phyloP scores from a whole-genome alignment of 225 moss, liverwort and hornwort species.

The Marchantia paleacea region DNA sequence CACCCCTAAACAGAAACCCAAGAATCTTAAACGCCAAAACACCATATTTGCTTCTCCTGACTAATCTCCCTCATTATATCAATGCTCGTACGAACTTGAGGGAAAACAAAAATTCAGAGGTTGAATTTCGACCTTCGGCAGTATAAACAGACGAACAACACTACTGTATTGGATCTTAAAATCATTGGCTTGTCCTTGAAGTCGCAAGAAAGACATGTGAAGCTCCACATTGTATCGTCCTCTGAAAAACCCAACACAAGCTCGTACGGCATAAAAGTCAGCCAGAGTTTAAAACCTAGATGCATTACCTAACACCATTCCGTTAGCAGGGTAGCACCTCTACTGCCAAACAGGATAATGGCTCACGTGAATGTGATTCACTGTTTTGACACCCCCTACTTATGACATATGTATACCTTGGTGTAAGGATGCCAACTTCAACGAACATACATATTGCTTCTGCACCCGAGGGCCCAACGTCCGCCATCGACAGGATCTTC shows the following conservation, averaged over 20 bases:
- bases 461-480: slow-evolving; percentile 79
- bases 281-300: background rate
- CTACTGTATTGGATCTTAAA: slow-evolving; percentile 98
- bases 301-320: background rate
- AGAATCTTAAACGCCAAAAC: background rate
- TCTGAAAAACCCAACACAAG: slow-evolving; percentile 32
- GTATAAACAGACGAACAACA: slow-evolving; percentile 88
- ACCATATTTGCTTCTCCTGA: background rate
- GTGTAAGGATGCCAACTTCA: slow-evolving; percentile 88
- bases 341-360: background rate
- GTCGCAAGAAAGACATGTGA: slow-evolving; percentile 78
- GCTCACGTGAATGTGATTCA: background rate
- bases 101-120: background rate
- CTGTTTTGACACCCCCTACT: background rate
- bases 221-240: slow-evolving; percentile 97
- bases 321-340: background rate
- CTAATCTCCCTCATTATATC: background rate
- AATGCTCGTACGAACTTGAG: background rate
- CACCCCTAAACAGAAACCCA: background rate
- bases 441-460: slow-evolving; percentile 82
- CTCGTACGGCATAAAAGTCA: background rate
- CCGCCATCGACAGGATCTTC: slow-evolving; percentile 84
- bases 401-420: slow-evolving; percentile 40
- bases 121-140: slow-evolving; percentile 56
- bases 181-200: slow-evolving; percentile 97